Evolutionary conservation across 495 filamentous ascomycete species (phyloP).

Genomic region (Aspergillus olivimuriae): DNA sequence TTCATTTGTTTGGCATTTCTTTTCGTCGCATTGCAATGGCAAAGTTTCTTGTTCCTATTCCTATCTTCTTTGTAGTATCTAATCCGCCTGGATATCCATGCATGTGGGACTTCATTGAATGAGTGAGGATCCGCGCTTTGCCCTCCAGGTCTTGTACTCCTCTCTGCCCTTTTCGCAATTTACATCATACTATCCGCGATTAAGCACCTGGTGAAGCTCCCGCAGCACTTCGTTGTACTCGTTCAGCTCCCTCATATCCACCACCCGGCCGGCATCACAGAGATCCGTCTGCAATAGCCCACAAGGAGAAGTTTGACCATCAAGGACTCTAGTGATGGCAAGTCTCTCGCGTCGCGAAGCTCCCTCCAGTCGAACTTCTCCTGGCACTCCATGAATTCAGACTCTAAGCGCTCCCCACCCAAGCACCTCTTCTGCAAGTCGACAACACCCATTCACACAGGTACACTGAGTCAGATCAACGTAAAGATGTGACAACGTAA

Average conservation of each 20-base stretch:
- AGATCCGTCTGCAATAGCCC: conserved; percentile 1
- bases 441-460: conserved; percentile 9
- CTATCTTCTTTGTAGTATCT: neutral
- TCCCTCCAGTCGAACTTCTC: conserved; percentile 4
- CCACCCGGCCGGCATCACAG: neutral
- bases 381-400: conserved; percentile 8
- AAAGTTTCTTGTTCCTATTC: neutral
- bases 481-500: conserved; percentile 3
- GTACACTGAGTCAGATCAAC: conserved; percentile 3
- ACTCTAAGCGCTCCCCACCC: conserved; percentile 7
- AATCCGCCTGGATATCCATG: too few relatives aligned
- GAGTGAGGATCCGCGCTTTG: too few relatives aligned
- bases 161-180: too few relatives aligned
- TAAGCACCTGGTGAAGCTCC: conserved; percentile 1
- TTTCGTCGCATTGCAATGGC: neutral
- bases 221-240: conserved; percentile 2
- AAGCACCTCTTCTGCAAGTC: conserved; percentile 5
- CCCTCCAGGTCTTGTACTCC: too few relatives aligned
- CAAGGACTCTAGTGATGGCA: neutral
- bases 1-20: neutral
- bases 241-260: conserved; percentile 1
- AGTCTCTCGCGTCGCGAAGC: conserved; percentile 1
- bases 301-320: neutral
- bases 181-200: neutral
- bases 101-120: too few relatives aligned